Conservation (phyloP, 148 eudicot species). For the Chenopodium formosanum region DNA sequence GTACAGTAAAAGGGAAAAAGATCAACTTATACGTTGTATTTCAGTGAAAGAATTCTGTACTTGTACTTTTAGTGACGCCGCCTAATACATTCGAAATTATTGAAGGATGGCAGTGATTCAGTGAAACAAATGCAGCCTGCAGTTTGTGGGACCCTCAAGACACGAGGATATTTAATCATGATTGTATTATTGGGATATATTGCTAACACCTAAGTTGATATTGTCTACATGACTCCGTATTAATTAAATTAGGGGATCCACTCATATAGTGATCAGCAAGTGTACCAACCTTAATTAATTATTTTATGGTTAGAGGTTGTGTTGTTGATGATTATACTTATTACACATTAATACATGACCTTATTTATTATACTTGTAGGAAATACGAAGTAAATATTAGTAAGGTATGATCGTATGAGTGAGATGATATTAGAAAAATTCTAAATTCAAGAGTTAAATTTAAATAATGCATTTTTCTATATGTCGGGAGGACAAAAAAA, state of each 20-base stretch:
- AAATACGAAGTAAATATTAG: no score
- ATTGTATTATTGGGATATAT: background rate
- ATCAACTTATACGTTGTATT: no score
- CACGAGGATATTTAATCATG: background rate
- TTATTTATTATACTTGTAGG: no score
- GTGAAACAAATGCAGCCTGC: background rate
- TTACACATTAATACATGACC: no score
- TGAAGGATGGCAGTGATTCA: background rate
- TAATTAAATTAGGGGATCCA: background rate
- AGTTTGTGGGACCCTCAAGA: background rate
- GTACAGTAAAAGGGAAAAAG: background rate
- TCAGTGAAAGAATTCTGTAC: background rate
- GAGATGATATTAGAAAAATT: no score
- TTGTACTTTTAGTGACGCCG: background rate
- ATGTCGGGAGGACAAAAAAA: no score
- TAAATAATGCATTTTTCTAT: no score
- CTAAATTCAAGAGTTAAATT: no score
- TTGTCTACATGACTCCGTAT: background rate
- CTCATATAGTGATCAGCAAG: background rate
- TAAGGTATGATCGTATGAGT: no score
- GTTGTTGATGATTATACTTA: background rate
- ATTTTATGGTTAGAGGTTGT: background rate
- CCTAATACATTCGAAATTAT: constrained; percentile 4
- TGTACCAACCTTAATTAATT: background rate
- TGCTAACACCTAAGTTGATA: background rate